A percentile compares a stretch with the other conserved stretches of the same genome.
Evolutionary conservation across 345 rosid species (phyloP).

Genomic region (Syzygium aromaticum): DNA sequence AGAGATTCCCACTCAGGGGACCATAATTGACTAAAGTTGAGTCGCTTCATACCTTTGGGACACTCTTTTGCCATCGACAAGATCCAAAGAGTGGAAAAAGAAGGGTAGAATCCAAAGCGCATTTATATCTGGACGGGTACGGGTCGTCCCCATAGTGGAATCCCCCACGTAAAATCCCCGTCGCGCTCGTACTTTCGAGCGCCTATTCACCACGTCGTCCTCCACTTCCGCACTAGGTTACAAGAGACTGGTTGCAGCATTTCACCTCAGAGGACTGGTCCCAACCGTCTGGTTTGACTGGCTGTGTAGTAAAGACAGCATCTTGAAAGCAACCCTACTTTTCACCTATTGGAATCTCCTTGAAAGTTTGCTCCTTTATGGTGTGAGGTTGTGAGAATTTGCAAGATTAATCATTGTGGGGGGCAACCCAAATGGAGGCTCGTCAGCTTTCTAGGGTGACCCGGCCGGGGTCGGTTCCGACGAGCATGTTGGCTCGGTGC

Average conservation of each 20-base stretch:
- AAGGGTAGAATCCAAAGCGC: neutral
- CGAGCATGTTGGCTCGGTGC: neutral
- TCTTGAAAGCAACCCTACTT: neutral
- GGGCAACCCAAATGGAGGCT: neutral
- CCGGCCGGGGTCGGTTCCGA: neutral
- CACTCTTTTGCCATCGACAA: fast-evolving
- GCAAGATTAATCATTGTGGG: neutral
- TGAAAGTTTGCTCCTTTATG: fast-evolving
- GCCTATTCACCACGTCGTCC: neutral
- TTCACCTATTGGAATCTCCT: neutral
- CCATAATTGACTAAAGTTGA: neutral
- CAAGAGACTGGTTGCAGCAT: neutral
- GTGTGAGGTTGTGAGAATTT: neutral
- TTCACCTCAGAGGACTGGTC: neutral
- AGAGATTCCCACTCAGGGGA: neutral
- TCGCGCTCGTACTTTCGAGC: neutral
- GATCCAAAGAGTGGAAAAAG: neutral
- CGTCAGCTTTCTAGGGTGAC: fast-evolving
- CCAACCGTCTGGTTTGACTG: neutral
- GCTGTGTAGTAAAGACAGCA: neutral
- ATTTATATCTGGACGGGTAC: neutral
- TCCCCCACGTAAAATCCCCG: neutral
- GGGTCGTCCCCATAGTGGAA: neutral
- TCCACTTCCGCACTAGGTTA: neutral
- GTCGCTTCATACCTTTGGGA: neutral